A percentile compares a stretch with the other conserved stretches of the same genome.
These are phyloP conservation scores for Penicillium subrubescens DNA, from an alignment of 495 filamentous ascomycete genomes.

Conservation along the genomic window DNA sequence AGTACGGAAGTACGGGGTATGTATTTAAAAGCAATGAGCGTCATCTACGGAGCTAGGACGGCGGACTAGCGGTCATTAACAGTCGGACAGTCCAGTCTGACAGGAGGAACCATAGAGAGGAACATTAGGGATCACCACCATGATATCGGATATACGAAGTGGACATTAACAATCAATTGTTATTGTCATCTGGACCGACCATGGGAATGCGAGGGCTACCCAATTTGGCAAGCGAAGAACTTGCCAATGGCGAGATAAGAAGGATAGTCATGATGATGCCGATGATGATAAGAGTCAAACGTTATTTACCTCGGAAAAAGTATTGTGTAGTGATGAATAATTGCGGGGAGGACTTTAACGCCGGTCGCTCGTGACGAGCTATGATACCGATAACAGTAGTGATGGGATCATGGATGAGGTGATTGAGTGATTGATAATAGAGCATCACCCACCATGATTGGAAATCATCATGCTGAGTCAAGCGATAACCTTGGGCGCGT, in stretches of 20 bases:
- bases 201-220: background rate
- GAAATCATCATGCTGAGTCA: conserved; percentile 6
- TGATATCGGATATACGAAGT: background rate
- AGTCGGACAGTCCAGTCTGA: too few species aligned
- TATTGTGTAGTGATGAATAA: background rate
- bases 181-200: background rate
- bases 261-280: background rate
- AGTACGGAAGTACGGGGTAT: background rate
- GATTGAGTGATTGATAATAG: conserved; percentile 5
- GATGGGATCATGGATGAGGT: conserved; percentile 3
- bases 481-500: background rate
- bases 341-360: background rate
- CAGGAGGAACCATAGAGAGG: background rate
- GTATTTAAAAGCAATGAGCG: background rate
- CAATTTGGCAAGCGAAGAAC: background rate
- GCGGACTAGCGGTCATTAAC: background rate
- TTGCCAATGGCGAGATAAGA: background rate
- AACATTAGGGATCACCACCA: background rate
- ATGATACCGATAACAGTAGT: background rate
- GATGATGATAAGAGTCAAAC: background rate
- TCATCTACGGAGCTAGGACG: background rate
- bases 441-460: background rate
- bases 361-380: background rate
- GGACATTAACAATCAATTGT: background rate
- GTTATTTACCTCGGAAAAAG: background rate